These are phyloP conservation scores for Skeletonema grethae DNA, from an alignment of 108 stramenopile species.

Conservation along the genomic window DNA sequence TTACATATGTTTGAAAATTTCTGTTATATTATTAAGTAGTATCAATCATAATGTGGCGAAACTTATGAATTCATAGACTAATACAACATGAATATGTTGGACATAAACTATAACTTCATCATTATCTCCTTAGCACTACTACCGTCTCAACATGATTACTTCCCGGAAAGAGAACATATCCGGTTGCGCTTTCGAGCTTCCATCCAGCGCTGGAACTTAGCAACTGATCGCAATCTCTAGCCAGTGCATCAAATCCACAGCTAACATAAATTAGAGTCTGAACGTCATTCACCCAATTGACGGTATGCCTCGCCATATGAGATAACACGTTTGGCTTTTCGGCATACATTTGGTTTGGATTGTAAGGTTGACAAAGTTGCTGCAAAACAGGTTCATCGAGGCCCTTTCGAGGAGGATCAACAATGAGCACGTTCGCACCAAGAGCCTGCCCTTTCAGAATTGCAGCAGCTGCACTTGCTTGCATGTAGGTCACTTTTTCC, in stretches of 20 bases:
- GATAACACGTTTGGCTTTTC: constrained; percentile 58
- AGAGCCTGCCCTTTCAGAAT: constrained; percentile 81
- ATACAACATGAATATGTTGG: not conserved
- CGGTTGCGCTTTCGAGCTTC: constrained; percentile 88
- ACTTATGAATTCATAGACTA: not conserved
- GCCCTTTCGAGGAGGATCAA: constrained; percentile 96
- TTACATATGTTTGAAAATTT: no score
- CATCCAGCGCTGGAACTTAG: constrained; percentile 77
- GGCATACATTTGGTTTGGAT: constrained; percentile 68
- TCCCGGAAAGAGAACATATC: constrained; percentile 95
- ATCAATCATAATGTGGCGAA: not conserved
- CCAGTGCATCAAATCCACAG: constrained; percentile 97
- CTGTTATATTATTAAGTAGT: no score
- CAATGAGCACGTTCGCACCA: constrained; percentile 89
- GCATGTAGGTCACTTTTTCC: constrained; percentile 59
- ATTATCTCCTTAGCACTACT: constrained; percentile 78
- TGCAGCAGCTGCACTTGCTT: constrained; percentile 81
- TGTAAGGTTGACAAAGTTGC: constrained; percentile 71
- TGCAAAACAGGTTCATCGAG: constrained; percentile 84
- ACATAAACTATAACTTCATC: constrained; percentile 1
- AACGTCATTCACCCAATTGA: constrained; percentile 78
- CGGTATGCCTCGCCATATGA: constrained; percentile 51
- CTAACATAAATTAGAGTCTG: constrained; percentile 94
- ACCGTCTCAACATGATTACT: constrained; percentile 95
- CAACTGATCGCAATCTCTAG: constrained; percentile 83